Percentiles rank a stretch among this genome's conserved stretches.
Evolutionary conservation across 2,329 filamentous ascomycete genomes (phyloP).

Genomic region (Hypoxylon sp.): DNA sequence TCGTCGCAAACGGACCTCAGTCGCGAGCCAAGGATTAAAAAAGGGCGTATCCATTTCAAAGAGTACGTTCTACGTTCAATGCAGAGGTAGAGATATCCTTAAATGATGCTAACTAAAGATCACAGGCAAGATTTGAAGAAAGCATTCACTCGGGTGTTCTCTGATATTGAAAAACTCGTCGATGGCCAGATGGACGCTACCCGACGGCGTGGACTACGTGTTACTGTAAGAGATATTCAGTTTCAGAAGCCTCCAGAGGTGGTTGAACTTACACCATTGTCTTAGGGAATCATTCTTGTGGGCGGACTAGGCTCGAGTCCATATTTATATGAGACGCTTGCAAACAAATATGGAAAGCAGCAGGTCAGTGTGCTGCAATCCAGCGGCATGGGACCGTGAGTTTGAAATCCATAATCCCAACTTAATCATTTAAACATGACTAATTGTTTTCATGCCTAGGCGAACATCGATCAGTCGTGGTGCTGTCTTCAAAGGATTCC

Average conservation of each 20-base stretch:
- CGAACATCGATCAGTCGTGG: slow-evolving; percentile 35
- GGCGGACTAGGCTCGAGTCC: slow-evolving; percentile 32
- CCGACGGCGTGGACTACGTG: not conserved
- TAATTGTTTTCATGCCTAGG: slow-evolving; percentile 8
- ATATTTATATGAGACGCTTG: slow-evolving; percentile 21
- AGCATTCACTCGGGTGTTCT: not conserved
- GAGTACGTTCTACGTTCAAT: not conserved
- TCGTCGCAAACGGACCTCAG: not conserved
- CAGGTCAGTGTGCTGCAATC: not conserved
- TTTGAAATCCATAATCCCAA: not conserved
- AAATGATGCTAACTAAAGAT: not conserved
- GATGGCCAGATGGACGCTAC: not conserved
- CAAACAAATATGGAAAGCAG: not conserved
- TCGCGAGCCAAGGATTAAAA: not conserved
- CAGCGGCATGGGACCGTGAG: slow-evolving; percentile 4
- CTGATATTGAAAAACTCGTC: slow-evolving; percentile 1
- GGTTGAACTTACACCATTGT: not conserved
- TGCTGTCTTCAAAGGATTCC: slow-evolving; percentile 20
- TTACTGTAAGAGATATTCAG: not conserved
- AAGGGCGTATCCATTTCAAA: slow-evolving; percentile 4
- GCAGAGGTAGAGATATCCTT: too few species aligned
- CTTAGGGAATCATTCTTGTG: slow-evolving; percentile 31
- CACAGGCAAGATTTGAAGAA: not conserved
- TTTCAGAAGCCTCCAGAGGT: not conserved
- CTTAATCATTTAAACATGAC: too few species aligned